A percentile compares a stretch with the other conserved stretches of the same genome.
These are phyloP conservation scores for Amanita phalloides DNA, from an alignment of 768 basidiomycete genomes.

Conservation along the genomic window DNA sequence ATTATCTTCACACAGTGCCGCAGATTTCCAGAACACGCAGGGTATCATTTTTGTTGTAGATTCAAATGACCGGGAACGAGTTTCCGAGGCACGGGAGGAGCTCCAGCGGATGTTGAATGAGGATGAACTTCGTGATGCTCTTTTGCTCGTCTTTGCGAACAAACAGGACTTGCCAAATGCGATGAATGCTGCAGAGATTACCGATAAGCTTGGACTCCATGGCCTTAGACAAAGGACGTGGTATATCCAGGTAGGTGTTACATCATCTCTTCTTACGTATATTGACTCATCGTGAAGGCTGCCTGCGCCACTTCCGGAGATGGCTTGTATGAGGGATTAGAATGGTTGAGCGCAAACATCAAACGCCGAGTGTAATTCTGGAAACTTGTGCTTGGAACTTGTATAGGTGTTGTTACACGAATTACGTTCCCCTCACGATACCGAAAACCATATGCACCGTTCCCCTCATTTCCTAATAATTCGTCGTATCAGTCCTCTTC, in stretches of 20 bases:
- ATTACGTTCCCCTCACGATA: conserved; percentile 50
- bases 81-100: conserved; percentile 97
- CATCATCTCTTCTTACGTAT: conserved; percentile 7
- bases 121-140: conserved; percentile 96
- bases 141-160: conserved; percentile 98
- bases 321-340: conserved; percentile 96
- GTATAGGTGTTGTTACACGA: conserved; percentile 40
- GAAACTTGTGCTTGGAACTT: conserved; percentile 29
- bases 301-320: conserved; percentile 98
- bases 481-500: conserved; percentile 17
- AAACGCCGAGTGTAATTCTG: conserved; percentile 64
- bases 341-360: conserved; percentile 92
- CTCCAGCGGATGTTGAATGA: conserved; percentile 99
- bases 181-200: conserved; percentile 99
- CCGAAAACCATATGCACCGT: conserved; percentile 40
- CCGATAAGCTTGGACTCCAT: conserved; percentile 98
- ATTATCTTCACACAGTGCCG: conserved; percentile 11
- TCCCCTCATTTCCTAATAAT: conserved; percentile 24
- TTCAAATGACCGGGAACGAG: conserved; percentile 99
- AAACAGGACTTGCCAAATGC: conserved; percentile 99
- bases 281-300: conserved; percentile 40
- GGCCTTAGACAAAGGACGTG: conserved; percentile 94
- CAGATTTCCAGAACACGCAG: conserved; percentile 99
- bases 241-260: conserved; percentile 79
- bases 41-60: conserved; percentile 99